phyloP scores from a whole-genome alignment of 768 basidiomycete species.

The Panellus pusillus region DNA sequence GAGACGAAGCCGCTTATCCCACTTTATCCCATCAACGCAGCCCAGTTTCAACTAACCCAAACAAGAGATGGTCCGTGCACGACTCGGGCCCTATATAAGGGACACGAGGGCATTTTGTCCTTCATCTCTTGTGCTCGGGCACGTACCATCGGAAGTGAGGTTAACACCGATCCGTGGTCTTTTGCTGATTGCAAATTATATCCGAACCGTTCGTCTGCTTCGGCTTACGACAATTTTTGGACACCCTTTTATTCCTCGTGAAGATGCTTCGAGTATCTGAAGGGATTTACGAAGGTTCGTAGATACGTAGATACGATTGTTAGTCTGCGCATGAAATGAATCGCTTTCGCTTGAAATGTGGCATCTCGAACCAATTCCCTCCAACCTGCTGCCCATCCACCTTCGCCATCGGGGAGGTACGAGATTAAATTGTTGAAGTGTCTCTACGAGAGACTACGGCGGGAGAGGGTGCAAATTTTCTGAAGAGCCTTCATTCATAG shows the following conservation, averaged over 20 bases:
- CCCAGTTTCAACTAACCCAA: neutral
- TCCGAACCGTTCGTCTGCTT: constrained; percentile 93
- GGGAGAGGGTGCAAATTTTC: too few relatives aligned
- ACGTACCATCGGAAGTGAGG: constrained; percentile 95
- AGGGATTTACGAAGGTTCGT: too few relatives aligned
- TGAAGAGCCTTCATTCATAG: too few relatives aligned
- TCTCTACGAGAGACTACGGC: too few relatives aligned
- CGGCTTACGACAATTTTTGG: constrained; percentile 92
- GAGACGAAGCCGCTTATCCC: too few relatives aligned
- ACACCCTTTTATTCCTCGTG: constrained; percentile 41
- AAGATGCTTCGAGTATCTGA: constrained; percentile 16
- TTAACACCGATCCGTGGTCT: constrained; percentile 94
- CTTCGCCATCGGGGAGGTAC: too few relatives aligned
- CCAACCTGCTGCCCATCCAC: too few relatives aligned
- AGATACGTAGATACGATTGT: neutral
- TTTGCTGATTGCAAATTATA: constrained; percentile 98
- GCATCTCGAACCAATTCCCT: too few relatives aligned
- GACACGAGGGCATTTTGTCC: constrained; percentile 20
- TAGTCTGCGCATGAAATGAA: neutral
- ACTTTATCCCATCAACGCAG: neutral
- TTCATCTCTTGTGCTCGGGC: constrained; percentile 91
- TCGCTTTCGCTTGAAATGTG: too few relatives aligned
- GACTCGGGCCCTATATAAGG: constrained; percentile 7
- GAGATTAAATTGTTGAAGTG: too few relatives aligned
- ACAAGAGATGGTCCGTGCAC: constrained; percentile 13